Conservation (phyloP, 2,329 filamentous ascomycete genomes). For the Byssothecium circinans region DNA sequence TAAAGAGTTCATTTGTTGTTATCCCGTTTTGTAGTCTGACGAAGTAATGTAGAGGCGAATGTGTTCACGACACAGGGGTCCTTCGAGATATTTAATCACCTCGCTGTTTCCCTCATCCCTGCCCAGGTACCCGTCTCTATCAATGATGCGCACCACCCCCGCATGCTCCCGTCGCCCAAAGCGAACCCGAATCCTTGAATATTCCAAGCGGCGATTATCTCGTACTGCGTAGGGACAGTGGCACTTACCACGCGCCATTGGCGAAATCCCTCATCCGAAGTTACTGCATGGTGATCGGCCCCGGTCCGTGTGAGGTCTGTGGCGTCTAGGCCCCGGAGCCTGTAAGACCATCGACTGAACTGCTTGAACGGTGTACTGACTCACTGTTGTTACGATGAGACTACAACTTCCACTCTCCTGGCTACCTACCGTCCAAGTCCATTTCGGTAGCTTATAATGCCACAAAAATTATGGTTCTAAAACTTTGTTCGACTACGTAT, state of each 20-base stretch:
- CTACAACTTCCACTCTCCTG: no score
- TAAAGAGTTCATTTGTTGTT: not conserved
- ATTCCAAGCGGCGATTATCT: not conserved
- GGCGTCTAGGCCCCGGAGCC: not conserved
- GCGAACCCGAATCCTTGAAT: not conserved
- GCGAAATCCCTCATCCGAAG: no score
- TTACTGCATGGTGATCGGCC: not conserved
- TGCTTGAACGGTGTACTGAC: no score
- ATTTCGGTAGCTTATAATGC: no score
- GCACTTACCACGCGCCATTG: not conserved
- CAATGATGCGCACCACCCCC: not conserved
- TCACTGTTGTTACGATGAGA: no score
- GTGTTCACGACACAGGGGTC: not conserved
- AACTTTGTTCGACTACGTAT: no score
- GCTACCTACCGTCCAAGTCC: no score
- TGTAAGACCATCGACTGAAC: no score
- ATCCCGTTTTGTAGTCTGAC: not conserved
- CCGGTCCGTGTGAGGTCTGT: not conserved
- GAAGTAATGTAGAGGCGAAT: not conserved
- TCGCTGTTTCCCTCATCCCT: not conserved
- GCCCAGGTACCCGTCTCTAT: not conserved
- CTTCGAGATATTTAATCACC: not conserved
- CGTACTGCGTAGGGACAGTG: no score
- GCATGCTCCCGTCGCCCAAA: not conserved
- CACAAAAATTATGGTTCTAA: no score